phyloP scores from a whole-genome alignment of 805 yeast species.

The Metschnikowia chrysomelidarum region DNA sequence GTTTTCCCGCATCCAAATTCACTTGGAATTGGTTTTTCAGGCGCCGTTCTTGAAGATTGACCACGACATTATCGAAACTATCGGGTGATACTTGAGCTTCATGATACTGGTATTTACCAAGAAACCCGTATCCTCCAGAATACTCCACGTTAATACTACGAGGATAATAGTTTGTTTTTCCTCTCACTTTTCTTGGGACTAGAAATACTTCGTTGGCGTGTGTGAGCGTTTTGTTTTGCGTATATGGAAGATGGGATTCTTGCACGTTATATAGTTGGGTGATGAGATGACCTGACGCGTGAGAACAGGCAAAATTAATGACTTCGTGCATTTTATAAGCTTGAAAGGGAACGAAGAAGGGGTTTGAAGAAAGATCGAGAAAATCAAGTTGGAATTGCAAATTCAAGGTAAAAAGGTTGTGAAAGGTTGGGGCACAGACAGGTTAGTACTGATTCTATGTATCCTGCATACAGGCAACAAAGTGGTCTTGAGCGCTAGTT shows the following conservation, averaged over 20 bases:
- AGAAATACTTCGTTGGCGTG: slow-evolving; percentile 45
- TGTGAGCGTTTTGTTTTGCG: slow-evolving; percentile 40
- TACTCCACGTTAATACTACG: slow-evolving; percentile 81
- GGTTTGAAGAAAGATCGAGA: too few relatives aligned
- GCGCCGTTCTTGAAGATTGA: slow-evolving; percentile 36
- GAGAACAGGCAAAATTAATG: slow-evolving; percentile 70
- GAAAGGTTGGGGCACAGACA: too few relatives aligned
- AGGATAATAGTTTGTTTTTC: slow-evolving; percentile 63
- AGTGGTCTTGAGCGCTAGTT: too few relatives aligned
- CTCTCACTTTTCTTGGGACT: slow-evolving; percentile 20
- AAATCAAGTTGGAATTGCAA: too few relatives aligned
- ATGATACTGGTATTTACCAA: slow-evolving; percentile 53
- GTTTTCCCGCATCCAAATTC: slow-evolving; percentile 52
- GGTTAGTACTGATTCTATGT: too few relatives aligned
- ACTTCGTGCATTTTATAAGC: slow-evolving; percentile 50
- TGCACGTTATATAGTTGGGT: slow-evolving; percentile 83
- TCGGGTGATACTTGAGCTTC: slow-evolving; percentile 15
- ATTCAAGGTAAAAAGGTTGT: too few relatives aligned
- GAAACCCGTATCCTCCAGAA: slow-evolving; percentile 70
- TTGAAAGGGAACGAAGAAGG: too few relatives aligned
- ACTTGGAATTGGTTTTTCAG: slow-evolving; percentile 60
- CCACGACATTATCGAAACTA: slow-evolving; percentile 13
- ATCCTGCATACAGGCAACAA: too few relatives aligned
- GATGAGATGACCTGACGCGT: slow-evolving; percentile 67
- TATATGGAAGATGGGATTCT: slow-evolving; percentile 62